Evolutionary conservation across 2,329 filamentous ascomycete genomes (phyloP).

Genomic region (Hirsutella rhossiliensis): DNA sequence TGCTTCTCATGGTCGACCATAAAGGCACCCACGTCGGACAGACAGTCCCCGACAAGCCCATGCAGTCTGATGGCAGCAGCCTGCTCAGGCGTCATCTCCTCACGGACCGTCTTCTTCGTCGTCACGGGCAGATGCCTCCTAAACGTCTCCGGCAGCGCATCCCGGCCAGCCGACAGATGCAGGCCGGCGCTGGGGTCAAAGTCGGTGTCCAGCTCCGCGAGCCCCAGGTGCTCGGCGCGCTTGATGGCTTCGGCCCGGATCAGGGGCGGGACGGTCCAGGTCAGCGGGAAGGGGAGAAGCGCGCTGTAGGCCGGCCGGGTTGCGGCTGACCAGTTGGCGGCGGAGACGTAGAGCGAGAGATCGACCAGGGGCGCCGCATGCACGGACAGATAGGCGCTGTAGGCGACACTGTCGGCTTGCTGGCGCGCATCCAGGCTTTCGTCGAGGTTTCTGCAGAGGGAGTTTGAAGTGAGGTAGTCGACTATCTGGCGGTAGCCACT

Average conservation of each 20-base stretch:
- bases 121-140: slow-evolving; percentile 22
- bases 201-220: slow-evolving; percentile 57
- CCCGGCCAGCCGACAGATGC: slow-evolving; percentile 23
- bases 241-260: slow-evolving; percentile 58
- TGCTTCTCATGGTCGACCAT: slow-evolving; percentile 9
- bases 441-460: slow-evolving; percentile 25
- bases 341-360: slow-evolving; percentile 81
- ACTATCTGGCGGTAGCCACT: slow-evolving; percentile 52
- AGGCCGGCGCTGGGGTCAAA: slow-evolving; percentile 25
- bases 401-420: slow-evolving; percentile 36
- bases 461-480: slow-evolving; percentile 35
- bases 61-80: slow-evolving; percentile 66
- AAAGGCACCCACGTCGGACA: slow-evolving; percentile 57
- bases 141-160: slow-evolving; percentile 26
- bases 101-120: slow-evolving; percentile 45
- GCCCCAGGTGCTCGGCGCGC: slow-evolving; percentile 57
- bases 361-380: slow-evolving; percentile 71
- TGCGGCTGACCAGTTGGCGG: slow-evolving; percentile 67
- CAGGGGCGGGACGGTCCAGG: slow-evolving; percentile 71
- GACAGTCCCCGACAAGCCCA: slow-evolving; percentile 56
- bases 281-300: slow-evolving; percentile 74
- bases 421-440: slow-evolving; percentile 24
- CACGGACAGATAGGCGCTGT: slow-evolving; percentile 59
- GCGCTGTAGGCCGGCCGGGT: slow-evolving; percentile 73
- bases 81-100: slow-evolving; percentile 57